phyloP scores from a whole-genome alignment of 2,329 filamentous ascomycete species.

The Trichothecium sympodiale region DNA sequence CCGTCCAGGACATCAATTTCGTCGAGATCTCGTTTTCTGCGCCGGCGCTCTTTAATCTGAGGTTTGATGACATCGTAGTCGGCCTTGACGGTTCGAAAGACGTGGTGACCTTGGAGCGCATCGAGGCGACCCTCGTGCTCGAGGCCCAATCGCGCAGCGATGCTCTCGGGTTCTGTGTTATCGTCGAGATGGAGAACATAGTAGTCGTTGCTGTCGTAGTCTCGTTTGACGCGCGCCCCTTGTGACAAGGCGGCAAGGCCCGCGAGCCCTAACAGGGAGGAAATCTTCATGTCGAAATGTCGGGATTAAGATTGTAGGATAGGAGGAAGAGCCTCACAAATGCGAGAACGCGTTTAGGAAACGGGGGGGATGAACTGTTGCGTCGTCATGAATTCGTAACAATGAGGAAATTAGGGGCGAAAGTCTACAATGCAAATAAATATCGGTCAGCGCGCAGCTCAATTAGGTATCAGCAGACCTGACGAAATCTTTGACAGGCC shows the following conservation, averaged over 20 bases:
- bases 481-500: too few relatives aligned
- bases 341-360: too few relatives aligned
- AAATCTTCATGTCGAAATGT: conserved; percentile 33
- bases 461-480: too few relatives aligned
- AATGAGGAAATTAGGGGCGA: too few relatives aligned
- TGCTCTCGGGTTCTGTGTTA: conserved; percentile 50
- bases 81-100: conserved; percentile 65
- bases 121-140: conserved; percentile 73
- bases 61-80: conserved; percentile 47
- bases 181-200: conserved; percentile 79
- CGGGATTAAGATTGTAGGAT: too few relatives aligned
- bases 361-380: too few relatives aligned
- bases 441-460: too few relatives aligned
- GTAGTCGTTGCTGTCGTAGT: conserved; percentile 78
- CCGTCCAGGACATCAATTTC: conserved; percentile 54
- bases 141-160: conserved; percentile 65
- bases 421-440: too few relatives aligned
- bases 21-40: conserved; percentile 49
- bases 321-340: too few relatives aligned
- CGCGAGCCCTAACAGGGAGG: conserved; percentile 40
- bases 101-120: conserved; percentile 68
- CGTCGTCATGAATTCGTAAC: too few relatives aligned
- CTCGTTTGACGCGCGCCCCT: conserved; percentile 41
- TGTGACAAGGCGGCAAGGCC: conserved; percentile 38
- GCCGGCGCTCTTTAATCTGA: conserved; percentile 40